A percentile compares a stretch with the other conserved stretches of the same genome.
phyloP scores from a whole-genome alignment of 805 yeast genomes.

The Kodamaea jinghongensis region DNA sequence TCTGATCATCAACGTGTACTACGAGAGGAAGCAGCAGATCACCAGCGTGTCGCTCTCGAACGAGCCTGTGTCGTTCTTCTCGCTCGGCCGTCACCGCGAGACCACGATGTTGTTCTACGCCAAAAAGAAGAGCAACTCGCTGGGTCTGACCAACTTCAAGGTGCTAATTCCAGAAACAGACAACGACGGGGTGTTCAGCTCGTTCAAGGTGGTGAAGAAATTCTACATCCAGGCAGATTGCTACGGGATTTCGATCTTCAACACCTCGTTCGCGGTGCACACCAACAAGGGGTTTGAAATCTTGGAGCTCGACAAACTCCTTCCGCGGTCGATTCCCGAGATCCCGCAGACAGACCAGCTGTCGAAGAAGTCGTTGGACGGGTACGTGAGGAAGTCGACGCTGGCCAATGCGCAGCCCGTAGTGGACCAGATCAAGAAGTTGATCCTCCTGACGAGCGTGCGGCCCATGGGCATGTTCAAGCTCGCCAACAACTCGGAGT shows the following conservation, averaged over 20 bases:
- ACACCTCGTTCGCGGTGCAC: slow-evolving; percentile 64
- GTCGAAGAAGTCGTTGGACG: slow-evolving; percentile 26
- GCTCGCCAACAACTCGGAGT: slow-evolving; percentile 47
- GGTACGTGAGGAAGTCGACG: slow-evolving; percentile 22
- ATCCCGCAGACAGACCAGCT: slow-evolving; percentile 25
- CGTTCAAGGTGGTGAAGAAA: slow-evolving; percentile 39
- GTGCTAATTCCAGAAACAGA: slow-evolving; percentile 58
- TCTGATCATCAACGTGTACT: slow-evolving; percentile 58
- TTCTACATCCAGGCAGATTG: slow-evolving; percentile 57
- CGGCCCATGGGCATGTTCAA: slow-evolving; percentile 65
- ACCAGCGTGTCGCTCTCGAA: slow-evolving; percentile 50
- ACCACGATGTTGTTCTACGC: slow-evolving; percentile 56
- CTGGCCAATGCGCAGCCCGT: slow-evolving; percentile 11
- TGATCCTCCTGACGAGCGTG: slow-evolving; percentile 37
- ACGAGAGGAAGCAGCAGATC: slow-evolving; percentile 35
- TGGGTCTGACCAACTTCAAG: slow-evolving; percentile 49
- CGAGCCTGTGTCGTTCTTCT: slow-evolving; percentile 55
- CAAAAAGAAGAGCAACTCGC: slow-evolving; percentile 47
- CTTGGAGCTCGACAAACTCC: slow-evolving; percentile 54
- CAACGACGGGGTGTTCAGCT: slow-evolving; percentile 45
- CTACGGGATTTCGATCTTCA: slow-evolving; percentile 58
- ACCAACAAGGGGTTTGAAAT: slow-evolving; percentile 67
- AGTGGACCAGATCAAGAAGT: slow-evolving; percentile 40
- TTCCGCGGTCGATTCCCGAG: slow-evolving; percentile 59
- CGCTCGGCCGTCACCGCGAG: slow-evolving; percentile 66